phyloP scores from a whole-genome alignment of 1,139 yeast genomes.

The Kodamaea ohmeri region DNA sequence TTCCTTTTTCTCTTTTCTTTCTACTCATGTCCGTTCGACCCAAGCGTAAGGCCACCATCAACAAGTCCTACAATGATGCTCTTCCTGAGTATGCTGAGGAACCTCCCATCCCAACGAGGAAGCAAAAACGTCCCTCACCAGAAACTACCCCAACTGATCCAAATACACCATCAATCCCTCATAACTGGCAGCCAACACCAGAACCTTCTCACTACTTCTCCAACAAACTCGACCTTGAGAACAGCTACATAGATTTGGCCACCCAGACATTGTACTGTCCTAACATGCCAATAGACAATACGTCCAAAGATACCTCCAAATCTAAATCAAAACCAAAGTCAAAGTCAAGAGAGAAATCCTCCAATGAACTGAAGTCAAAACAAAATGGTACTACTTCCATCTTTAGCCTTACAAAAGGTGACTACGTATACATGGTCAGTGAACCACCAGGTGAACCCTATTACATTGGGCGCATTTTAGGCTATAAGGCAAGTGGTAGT shows the following conservation, averaged over 20 bases:
- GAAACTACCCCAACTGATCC: conserved; percentile 4
- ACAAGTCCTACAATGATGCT: conserved; percentile 42
- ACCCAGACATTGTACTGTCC: conserved; percentile 39
- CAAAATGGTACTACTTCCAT: background rate
- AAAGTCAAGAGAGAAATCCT: too few relatives aligned
- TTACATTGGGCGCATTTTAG: conserved; percentile 82
- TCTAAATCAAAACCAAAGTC: too few relatives aligned
- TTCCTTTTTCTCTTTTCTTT: conserved; percentile 24
- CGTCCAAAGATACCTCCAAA: too few relatives aligned
- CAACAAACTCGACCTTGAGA: conserved; percentile 30
- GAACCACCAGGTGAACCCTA: conserved; percentile 97
- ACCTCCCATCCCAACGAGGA: conserved; percentile 8
- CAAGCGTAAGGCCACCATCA: conserved; percentile 44
- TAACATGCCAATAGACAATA: conserved; percentile 20
- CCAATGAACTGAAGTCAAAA: background rate
- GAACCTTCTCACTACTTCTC: conserved; percentile 47
- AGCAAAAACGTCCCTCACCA: conserved; percentile 3
- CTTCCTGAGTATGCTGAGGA: conserved; percentile 36
- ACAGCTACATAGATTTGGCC: conserved; percentile 34
- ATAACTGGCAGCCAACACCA: conserved; percentile 47
- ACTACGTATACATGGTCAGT: conserved; percentile 78
- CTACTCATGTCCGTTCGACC: too few relatives aligned
- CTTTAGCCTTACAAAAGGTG: conserved; percentile 47
- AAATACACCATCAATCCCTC: conserved; percentile 21
- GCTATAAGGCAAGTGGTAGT: conserved; percentile 50